A percentile compares a stretch with the other conserved stretches of the same genome.
These are phyloP conservation scores for Kodamaea fungicola DNA, from an alignment of 1,139 yeast genomes.

Conservation along the genomic window DNA sequence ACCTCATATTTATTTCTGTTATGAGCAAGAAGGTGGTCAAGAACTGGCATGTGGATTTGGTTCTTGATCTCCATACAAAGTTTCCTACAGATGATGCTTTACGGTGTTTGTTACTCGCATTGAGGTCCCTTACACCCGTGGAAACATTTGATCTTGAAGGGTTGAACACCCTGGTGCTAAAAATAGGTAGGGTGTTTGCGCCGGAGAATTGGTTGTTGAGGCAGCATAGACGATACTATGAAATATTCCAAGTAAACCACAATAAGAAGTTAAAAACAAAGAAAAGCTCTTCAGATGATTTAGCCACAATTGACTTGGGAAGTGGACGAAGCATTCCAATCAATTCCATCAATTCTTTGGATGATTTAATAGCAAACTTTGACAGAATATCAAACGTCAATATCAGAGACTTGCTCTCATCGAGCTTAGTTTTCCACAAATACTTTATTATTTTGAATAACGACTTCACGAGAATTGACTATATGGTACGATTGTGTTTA, in stretches of 20 bases:
- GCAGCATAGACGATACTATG: slow-evolving; percentile 4
- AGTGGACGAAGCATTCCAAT: slow-evolving; percentile 11
- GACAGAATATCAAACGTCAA: slow-evolving; percentile 15
- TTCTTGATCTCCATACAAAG: slow-evolving; percentile 27
- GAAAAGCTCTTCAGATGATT: slow-evolving; percentile 1
- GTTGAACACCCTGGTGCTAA: slow-evolving; percentile 1
- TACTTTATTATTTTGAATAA: slow-evolving; percentile 4
- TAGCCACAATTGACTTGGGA: slow-evolving; percentile 8
- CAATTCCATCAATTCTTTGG: slow-evolving; percentile 16
- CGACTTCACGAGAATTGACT: slow-evolving; percentile 13
- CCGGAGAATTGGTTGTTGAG: not conserved
- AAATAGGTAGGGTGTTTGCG: slow-evolving; percentile 1
- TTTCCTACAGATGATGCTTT: slow-evolving; percentile 37
- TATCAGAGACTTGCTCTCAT: slow-evolving; percentile 10
- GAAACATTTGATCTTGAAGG: slow-evolving; percentile 2
- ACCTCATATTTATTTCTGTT: slow-evolving; percentile 36
- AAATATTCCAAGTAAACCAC: slow-evolving; percentile 1
- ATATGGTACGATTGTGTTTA: slow-evolving; percentile 16
- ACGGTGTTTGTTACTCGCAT: slow-evolving; percentile 8
- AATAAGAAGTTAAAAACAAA: slow-evolving; percentile 3
- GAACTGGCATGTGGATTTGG: slow-evolving; percentile 35
- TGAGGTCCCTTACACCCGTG: not conserved
- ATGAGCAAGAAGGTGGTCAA: slow-evolving; percentile 26
- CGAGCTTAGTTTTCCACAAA: slow-evolving; percentile 2
- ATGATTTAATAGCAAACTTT: slow-evolving; percentile 16